Evolutionary conservation across 305 asterid genomes (phyloP), one percentile per base, ranked within the genome.

Genomic region (Lippia alba): DNA sequence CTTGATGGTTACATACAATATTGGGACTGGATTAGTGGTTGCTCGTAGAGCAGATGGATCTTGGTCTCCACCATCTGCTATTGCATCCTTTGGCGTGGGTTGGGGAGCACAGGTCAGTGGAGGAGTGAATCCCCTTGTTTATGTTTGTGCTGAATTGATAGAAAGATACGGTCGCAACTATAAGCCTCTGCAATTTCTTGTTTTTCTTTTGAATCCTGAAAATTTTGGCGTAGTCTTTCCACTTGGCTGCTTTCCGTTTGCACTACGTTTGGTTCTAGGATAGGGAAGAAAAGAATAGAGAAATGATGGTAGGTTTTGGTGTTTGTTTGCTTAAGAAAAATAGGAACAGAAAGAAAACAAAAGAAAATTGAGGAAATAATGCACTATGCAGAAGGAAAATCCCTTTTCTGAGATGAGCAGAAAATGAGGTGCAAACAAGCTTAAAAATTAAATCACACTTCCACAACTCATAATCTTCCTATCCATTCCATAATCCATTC

Each of bases 21-120:
- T 86, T 1, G 96, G 92, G 68, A 89, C 92, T 15, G 96, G 96
- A 20, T 62, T 89, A 79, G 89, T 89, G 59, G 76, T 89, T 75
- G 86, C 91, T 57, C 89, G 92, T 20, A 81, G 84, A 71, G 85
- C 81, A 58, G 96, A 89, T 82, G 96, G 96, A 64, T 80, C 91
- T 0, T 89, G 96, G 96, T 89, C 92, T 57, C 91, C 96, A 16
- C 96, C 96, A 5, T 89, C 92, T 34, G 92, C 91, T 48, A 78
- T 89, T 69, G 83, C 89, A 59, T 81, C 89, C 63, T 82, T 86
- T n/a, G 96, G 96, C 67, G 66, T 85, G 15, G 92, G 96, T 53
- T 89, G 96, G 96, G 92, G 92, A 61, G 88, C 84, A 34, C 96
- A 86, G 96, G 96, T 86, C 71, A 79, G 68, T 16, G 56, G 32